Base-by-base conservation (phyloP, 495 filamentous ascomycete genomes). In the Penicillium diatomitis region DNA sequence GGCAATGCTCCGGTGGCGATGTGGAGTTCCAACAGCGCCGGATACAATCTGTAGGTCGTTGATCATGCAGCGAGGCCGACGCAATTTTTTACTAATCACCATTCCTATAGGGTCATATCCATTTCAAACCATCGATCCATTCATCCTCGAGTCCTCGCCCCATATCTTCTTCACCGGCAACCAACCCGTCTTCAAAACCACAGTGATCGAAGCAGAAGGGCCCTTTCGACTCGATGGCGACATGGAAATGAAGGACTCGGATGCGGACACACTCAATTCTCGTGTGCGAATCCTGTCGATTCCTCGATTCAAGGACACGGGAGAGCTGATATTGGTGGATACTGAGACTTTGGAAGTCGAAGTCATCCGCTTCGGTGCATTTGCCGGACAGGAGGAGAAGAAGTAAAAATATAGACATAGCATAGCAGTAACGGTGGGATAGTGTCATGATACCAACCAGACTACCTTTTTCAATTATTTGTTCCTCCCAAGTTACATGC, bases 141-240 rank as follows among this genome's bases (percentile, higher is more conserved):
- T 96, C 60, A 82, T 97, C 38, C 68, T 88, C 20, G 77, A 84
- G 46, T 70, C 85, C 36, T 96, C 89, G 50, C 92, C 92, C 2
- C 90, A 96, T 52, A 74, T 97, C 39, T 96, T 86, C 68, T 88
- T 97, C 60, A 81, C 87, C 3, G 92, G 92, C 11, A 90, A 86
- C 55, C 91, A 96, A 61, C 84, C 87, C 8, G 72, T 74, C 46
- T 96, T 92, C 63, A 86, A 84, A 50, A 95, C 85, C 5, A 76
- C 74, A 8, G 63, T 87, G 0, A 85, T 96, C 44, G 72, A 81
- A 44, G 79, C 82, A 7, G 64, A 69, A 8, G 41, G 53, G 8
- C 62, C 69, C 2, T 47, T 68, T 20, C 63, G 60, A 27, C 45
- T 68, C 31, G 61, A 67, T 43, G 71, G 57, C 5, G 68, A 71